Evolutionary conservation across 192 early-diverging fungal species (phyloP).

Genomic region (Coemansia sp.): DNA sequence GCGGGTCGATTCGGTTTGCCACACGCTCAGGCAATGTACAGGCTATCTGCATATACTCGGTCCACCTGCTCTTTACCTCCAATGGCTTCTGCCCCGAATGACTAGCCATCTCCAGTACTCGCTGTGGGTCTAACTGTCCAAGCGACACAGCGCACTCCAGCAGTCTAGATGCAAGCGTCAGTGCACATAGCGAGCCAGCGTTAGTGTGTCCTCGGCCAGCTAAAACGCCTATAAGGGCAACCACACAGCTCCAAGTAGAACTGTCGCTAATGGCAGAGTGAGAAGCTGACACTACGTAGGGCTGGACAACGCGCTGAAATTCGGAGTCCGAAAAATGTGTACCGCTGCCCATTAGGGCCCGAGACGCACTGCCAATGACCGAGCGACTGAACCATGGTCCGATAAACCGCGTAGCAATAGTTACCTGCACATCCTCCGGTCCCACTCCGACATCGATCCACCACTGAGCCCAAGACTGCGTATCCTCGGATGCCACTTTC

Average conservation of each 20-base stretch:
- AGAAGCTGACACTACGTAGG: background rate
- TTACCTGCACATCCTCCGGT: background rate
- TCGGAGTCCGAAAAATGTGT: background rate
- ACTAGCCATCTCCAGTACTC: background rate
- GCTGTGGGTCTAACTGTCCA: constrained; percentile 11
- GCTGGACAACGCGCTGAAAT: background rate
- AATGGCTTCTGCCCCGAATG: background rate
- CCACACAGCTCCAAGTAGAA: background rate
- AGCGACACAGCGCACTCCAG: constrained; percentile 7
- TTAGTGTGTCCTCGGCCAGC: background rate
- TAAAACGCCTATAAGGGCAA: constrained; percentile 11
- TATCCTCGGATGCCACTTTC: background rate
- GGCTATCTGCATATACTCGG: constrained; percentile 28
- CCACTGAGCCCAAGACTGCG: constrained; percentile 18
- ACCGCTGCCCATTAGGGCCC: background rate
- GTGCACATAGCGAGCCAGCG: constrained; percentile 8
- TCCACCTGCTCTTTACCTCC: constrained; percentile 18
- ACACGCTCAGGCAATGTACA: constrained; percentile 46
- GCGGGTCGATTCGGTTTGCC: constrained; percentile 36
- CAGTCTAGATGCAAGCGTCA: constrained; percentile 20
- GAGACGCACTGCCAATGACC: constrained; percentile 18
- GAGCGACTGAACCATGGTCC: constrained; percentile 40
- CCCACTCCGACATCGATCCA: constrained; percentile 17
- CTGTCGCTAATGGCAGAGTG: background rate
- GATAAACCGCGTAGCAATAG: constrained; percentile 14